Base-by-base conservation (phyloP, 1,284 basidiomycete genomes). In the Ganoderma multipileum region DNA sequence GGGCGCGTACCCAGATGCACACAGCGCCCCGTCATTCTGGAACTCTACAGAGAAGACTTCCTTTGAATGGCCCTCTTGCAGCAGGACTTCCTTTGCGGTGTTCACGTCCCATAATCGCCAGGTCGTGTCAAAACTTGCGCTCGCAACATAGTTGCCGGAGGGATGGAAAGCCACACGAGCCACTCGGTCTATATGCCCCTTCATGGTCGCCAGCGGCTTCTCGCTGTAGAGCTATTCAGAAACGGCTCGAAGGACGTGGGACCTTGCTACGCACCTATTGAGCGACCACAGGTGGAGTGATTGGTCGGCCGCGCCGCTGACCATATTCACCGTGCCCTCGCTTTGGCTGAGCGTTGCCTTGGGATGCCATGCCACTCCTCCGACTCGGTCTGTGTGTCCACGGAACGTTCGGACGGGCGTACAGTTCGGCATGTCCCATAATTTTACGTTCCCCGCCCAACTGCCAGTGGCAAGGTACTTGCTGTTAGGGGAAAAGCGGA, bases 281-380 rank as follows among this genome's bases (percentile, higher is more conserved):
- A 98, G 78, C 30, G 94, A 95, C 97, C 97, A 99, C 6, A 99
- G 82, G 78, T 94, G 89, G 52, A 99, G 88, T 68, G 86, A 89
- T 58, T 89, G 89, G 78, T 99, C 98, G 16, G 92, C 96, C 4
- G 92, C 96, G 55, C 96, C 96, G 66, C 96, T 97, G 5, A 90
- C 96, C 63, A 99, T 86, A 78, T 98, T 99, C 20, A 95, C 91
- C 0, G 86, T 77, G 41, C 88, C 85, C 63, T 87, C 83, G 12
- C 86, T 84, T 75, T 95, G 93, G 0, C 88, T 84, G n/a, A 97
- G 76, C 0, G 97, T 98, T 23, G 97, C 96, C 75, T 90, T 85
- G 0, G 98, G 98, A 84, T 99, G 97, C 98, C 98, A 99, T 39
- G 97, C 96, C 36, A 98, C 89, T 20, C 98, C 98, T 60, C 97